Evolutionary conservation across 805 yeast genomes (phyloP).

Genomic region (Blastobotrys robertii): DNA sequence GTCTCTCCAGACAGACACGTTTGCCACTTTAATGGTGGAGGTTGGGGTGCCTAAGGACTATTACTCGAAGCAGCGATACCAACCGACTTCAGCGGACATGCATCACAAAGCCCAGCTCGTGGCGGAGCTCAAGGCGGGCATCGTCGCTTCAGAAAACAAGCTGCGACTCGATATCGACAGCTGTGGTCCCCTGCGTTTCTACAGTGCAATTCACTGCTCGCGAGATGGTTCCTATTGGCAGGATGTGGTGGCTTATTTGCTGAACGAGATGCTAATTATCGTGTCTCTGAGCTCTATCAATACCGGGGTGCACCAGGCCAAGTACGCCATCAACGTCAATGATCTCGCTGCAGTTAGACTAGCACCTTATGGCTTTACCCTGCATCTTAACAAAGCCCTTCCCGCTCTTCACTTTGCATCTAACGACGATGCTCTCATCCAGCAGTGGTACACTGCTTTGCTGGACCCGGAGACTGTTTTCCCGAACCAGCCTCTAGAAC

Average conservation of each 20-base stretch:
- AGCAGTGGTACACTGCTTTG: constrained; percentile 12
- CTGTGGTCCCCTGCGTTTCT: constrained; percentile 11
- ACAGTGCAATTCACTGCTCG: constrained; percentile 7
- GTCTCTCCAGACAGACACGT: neutral
- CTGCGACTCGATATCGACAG: constrained; percentile 4
- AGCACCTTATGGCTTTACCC: too few relatives aligned
- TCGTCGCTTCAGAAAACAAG: constrained; percentile 2
- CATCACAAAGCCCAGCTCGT: neutral
- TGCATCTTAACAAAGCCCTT: too few relatives aligned
- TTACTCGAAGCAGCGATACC: neutral
- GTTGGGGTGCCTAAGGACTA: neutral
- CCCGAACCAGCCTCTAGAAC: too few relatives aligned
- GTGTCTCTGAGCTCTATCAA: too few relatives aligned
- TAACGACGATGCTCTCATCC: constrained; percentile 4
- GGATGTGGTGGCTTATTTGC: constrained; percentile 10
- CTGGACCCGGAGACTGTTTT: constrained; percentile 1
- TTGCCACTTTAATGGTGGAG: neutral
- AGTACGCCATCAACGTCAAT: too few relatives aligned
- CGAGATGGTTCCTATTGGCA: constrained; percentile 12
- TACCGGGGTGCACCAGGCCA: too few relatives aligned
- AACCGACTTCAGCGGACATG: neutral
- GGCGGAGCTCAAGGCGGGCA: neutral
- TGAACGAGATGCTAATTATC: constrained; percentile 7
- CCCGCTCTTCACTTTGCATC: constrained; percentile 9
- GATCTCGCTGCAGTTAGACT: too few relatives aligned